Evolutionary conservation across 306 rosid species (phyloP).

Genomic region (Castanospermum australe): DNA sequence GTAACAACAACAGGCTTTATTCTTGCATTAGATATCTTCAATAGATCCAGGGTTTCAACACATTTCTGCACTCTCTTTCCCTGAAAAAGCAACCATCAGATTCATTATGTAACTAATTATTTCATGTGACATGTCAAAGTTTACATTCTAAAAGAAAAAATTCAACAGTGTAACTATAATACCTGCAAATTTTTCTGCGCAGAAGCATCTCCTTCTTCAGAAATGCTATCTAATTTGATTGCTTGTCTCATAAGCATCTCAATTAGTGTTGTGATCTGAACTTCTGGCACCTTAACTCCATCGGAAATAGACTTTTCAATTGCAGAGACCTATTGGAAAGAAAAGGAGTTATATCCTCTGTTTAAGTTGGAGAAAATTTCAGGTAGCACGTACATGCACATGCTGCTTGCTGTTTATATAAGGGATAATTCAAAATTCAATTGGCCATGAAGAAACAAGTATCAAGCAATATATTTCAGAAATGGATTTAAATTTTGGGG

Average conservation of each 20-base stretch:
- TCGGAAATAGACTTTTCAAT: slow-evolving; percentile 59
- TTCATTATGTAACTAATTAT: neutral
- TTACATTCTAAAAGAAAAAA: no score
- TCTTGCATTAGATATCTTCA: slow-evolving; percentile 64
- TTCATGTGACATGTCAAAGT: neutral
- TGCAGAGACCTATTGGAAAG: slow-evolving; percentile 42
- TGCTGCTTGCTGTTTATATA: neutral
- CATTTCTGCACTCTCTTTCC: slow-evolving; percentile 78
- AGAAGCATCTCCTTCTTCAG: slow-evolving; percentile 75
- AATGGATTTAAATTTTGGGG: neutral
- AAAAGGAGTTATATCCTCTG: neutral
- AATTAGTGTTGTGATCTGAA: slow-evolving; percentile 74
- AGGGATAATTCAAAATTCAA: neutral
- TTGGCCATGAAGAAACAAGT: neutral
- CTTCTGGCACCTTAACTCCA: slow-evolving; percentile 73
- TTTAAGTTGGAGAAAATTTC: neutral
- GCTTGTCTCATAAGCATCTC: slow-evolving; percentile 95
- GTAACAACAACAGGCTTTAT: slow-evolving; percentile 61
- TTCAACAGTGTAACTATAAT: no score
- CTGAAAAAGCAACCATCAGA: slow-evolving; percentile 38
- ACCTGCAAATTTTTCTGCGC: slow-evolving; percentile 68
- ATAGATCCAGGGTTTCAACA: slow-evolving; percentile 65
- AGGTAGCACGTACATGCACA: neutral
- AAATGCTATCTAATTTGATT: slow-evolving; percentile 64
- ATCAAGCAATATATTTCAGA: neutral